Evolutionary conservation across 2,329 filamentous ascomycete genomes (phyloP).

Genomic region (Trichophyton benhamiae): DNA sequence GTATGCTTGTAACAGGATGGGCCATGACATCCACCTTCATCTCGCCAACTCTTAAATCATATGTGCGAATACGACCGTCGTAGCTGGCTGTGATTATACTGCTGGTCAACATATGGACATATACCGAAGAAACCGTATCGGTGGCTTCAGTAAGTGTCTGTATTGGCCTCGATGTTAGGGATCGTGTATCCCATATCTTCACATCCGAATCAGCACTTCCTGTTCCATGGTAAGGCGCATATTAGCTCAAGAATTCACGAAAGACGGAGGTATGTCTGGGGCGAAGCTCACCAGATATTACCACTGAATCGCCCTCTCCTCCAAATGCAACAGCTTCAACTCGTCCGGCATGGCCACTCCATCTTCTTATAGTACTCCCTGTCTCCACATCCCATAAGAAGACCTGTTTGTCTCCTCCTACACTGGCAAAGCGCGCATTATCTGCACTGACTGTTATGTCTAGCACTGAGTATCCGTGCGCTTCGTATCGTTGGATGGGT

Average conservation of each 20-base stretch:
- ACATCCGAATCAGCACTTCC: slow-evolving; percentile 34
- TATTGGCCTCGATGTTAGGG: slow-evolving; percentile 31
- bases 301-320: slow-evolving; percentile 59
- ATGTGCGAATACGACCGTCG: slow-evolving; percentile 67
- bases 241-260: not conserved
- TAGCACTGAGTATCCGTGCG: slow-evolving; percentile 86
- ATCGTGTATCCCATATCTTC: slow-evolving; percentile 32
- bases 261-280: not conserved
- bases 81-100: slow-evolving; percentile 63
- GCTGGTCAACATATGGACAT: slow-evolving; percentile 28
- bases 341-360: slow-evolving; percentile 56
- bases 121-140: slow-evolving; percentile 31
- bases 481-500: slow-evolving; percentile 77
- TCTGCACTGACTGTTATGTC: slow-evolving; percentile 59
- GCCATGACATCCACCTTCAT: slow-evolving; percentile 57
- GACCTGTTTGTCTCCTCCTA: slow-evolving; percentile 77
- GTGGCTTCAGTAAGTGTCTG: slow-evolving; percentile 31
- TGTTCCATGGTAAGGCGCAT: slow-evolving; percentile 9
- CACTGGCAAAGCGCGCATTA: slow-evolving; percentile 77
- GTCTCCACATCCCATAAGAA: slow-evolving; percentile 91
- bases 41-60: slow-evolving; percentile 68
- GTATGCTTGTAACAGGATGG: slow-evolving; percentile 61
- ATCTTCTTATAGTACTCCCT: slow-evolving; percentile 63
- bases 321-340: slow-evolving; percentile 72
- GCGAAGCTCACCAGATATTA: slow-evolving; percentile 50